Percentiles rank a stretch among this genome's conserved stretches.
phyloP scores from a whole-genome alignment of 208 protist genomes.

The Wallacemonas sp. region DNA sequence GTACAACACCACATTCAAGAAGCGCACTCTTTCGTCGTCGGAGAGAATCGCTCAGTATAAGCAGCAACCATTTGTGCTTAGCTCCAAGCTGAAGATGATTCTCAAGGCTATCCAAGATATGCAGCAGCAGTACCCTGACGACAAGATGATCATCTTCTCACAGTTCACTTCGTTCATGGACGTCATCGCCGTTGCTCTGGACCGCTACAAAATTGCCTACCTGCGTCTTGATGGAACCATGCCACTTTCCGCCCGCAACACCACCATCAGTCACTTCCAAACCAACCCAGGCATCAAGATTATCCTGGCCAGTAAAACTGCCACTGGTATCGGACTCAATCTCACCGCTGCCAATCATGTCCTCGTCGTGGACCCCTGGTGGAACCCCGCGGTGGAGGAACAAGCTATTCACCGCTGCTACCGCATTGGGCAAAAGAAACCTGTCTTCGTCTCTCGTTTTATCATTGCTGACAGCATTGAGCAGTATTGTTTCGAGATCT shows the following conservation, averaged over 20 bases:
- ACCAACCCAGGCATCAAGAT: slow-evolving; percentile 46
- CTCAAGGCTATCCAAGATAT: slow-evolving; percentile 71
- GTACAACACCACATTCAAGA: slow-evolving; percentile 68
- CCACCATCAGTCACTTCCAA: slow-evolving; percentile 80
- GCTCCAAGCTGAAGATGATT: slow-evolving; percentile 86
- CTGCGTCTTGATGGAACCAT: slow-evolving; percentile 93
- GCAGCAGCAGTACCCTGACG: slow-evolving; percentile 54
- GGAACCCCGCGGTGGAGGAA: slow-evolving; percentile 95
- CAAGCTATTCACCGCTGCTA: slow-evolving; percentile 96
- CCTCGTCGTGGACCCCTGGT: slow-evolving; percentile 95
- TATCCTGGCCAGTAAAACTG: slow-evolving; percentile 94
- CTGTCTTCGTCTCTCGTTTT: slow-evolving; percentile 89
- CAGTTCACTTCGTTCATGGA: slow-evolving; percentile 98
- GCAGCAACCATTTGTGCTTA: slow-evolving; percentile 63
- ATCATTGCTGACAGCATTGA: slow-evolving; percentile 94
- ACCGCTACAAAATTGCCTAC: slow-evolving; percentile 56
- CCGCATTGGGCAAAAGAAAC: slow-evolving; percentile 93
- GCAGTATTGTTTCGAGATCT: slow-evolving; percentile 93
- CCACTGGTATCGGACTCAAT: slow-evolving; percentile 97
- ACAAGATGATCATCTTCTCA: slow-evolving; percentile 97
- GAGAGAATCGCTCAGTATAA: slow-evolving; percentile 80
- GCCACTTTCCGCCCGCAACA: slow-evolving; percentile 61
- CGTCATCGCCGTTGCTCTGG: slow-evolving; percentile 89
- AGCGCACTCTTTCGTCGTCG: slow-evolving; percentile 39
- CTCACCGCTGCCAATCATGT: slow-evolving; percentile 96